These are phyloP conservation scores for Acanthamoeba lenticulata DNA, from an alignment of 208 protist genomes.

Conservation along the genomic window DNA sequence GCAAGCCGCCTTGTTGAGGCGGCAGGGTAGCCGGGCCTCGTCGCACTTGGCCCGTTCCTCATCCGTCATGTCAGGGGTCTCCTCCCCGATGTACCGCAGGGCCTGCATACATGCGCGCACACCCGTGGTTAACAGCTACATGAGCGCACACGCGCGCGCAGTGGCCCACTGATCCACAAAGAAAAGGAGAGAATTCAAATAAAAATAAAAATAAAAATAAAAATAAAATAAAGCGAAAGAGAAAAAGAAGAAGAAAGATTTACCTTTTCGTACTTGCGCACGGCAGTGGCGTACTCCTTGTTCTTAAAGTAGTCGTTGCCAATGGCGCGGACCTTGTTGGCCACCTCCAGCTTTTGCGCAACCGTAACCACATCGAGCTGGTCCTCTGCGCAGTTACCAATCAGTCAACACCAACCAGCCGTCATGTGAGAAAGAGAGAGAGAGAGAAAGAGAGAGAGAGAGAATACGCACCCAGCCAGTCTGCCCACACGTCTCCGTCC, in stretches of 20 bases:
- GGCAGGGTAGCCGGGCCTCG: not conserved
- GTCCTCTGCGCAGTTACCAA: not conserved
- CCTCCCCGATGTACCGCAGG: slow-evolving; percentile 3
- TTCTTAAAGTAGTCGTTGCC: slow-evolving; percentile 76
- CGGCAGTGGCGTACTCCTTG: slow-evolving; percentile 38
- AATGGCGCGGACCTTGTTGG: slow-evolving; percentile 63
- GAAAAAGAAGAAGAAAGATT: not conserved
- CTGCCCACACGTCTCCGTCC: slow-evolving; percentile 26
- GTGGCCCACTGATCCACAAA: no score
- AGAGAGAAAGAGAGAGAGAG: not conserved
- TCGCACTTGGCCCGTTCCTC: not conserved
- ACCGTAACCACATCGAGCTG: slow-evolving; percentile 17
- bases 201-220: no score
- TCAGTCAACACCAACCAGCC: not conserved
- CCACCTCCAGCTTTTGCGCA: slow-evolving; percentile 66
- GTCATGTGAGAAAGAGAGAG: not conserved
- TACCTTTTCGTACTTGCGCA: slow-evolving; percentile 74
- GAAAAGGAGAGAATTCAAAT: no score
- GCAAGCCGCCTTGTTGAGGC: slow-evolving; percentile 42
- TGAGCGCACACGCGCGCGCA: not conserved
- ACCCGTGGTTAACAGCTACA: not conserved
- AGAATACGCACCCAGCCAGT: not conserved
- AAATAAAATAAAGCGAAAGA: not conserved
- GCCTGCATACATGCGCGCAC: not conserved
- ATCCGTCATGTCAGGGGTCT: not conserved